Conservation (phyloP, 805 yeast species). For the Ogataea trehalophila region DNA sequence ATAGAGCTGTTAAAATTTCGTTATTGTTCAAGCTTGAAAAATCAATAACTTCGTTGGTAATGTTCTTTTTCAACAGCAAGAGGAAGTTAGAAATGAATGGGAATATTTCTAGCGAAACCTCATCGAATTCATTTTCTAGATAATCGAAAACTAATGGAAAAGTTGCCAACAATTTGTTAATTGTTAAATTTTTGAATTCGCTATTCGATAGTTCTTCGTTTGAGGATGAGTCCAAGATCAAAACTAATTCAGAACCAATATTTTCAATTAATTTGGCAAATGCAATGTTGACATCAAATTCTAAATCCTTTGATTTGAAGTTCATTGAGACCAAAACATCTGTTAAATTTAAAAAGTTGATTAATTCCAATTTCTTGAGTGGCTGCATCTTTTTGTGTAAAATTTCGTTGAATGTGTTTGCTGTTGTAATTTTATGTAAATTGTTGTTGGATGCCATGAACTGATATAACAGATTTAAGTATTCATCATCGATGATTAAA, state of each 20-base stretch:
- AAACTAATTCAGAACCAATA: slow-evolving; percentile 71
- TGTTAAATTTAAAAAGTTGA: slow-evolving; percentile 65
- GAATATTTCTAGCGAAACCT: slow-evolving; percentile 77
- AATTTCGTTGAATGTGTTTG: slow-evolving; percentile 48
- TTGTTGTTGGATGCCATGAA: slow-evolving; percentile 38
- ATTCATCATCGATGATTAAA: slow-evolving; percentile 59
- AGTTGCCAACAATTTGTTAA: slow-evolving; percentile 49
- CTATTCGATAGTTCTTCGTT: slow-evolving; percentile 34
- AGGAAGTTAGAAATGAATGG: slow-evolving; percentile 75
- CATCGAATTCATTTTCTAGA: slow-evolving; percentile 81
- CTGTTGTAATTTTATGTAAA: slow-evolving; percentile 52
- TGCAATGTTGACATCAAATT: slow-evolving; percentile 64
- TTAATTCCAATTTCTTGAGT: slow-evolving; percentile 54
- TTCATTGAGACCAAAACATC: slow-evolving; percentile 39
- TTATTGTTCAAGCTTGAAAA: slow-evolving; percentile 27
- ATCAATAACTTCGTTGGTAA: slow-evolving; percentile 31
- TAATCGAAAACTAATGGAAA: slow-evolving; percentile 72
- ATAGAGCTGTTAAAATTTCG: slow-evolving; percentile 56
- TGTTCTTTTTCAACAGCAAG: slow-evolving; percentile 57
- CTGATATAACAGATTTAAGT: slow-evolving; percentile 52
- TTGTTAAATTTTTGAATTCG: slow-evolving; percentile 32
- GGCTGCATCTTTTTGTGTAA: slow-evolving; percentile 56
- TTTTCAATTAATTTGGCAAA: slow-evolving; percentile 70
- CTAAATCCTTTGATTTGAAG: slow-evolving; percentile 39
- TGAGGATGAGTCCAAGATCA: slow-evolving; percentile 52